These are phyloP conservation scores for Pseudotsuga menziesii DNA, from an alignment of 75 land plant genomes.

Conservation along the genomic window DNA sequence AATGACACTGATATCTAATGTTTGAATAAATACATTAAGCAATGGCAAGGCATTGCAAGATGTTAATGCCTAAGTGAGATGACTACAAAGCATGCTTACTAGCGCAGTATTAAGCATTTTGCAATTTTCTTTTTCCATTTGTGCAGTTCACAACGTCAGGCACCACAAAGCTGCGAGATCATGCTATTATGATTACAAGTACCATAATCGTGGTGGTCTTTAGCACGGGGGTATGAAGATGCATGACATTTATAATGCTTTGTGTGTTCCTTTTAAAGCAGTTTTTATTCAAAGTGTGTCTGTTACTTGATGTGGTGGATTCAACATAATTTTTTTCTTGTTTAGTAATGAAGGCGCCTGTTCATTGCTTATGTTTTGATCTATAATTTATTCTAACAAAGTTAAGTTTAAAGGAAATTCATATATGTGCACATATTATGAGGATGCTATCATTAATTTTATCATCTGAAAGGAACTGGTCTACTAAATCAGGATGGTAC, in stretches of 20 bases:
- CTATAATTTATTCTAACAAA: too few relatives aligned
- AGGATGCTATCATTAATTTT: too few relatives aligned
- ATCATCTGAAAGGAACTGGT: too few relatives aligned
- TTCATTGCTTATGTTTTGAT: not conserved
- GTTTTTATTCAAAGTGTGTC: too few relatives aligned
- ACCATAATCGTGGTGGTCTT: conserved; percentile 25
- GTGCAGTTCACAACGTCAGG: conserved; percentile 23
- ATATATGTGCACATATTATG: too few relatives aligned
- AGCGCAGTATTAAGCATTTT: not conserved
- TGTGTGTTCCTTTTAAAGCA: not conserved
- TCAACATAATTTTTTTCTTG: not conserved
- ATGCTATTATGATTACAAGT: conserved; percentile 21
- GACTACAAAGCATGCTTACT: not conserved
- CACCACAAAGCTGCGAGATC: conserved; percentile 1
- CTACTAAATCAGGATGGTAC: too few relatives aligned
- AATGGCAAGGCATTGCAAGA: not conserved
- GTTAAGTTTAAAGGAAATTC: too few relatives aligned
- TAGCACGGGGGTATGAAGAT: conserved; percentile 27
- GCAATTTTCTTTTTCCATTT: not conserved
- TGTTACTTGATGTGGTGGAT: not conserved
- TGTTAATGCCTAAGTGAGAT: not conserved
- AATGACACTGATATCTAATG: not conserved
- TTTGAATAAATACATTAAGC: not conserved
- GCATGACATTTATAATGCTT: not conserved
- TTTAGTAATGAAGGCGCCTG: not conserved